Conservation (phyloP, 306 rosid genomes). For the cucumber (Cucumis sativus) region Cucumber_9930_V3 NC_026657.2:27305001-27305500, state of each 20-base stretch:
- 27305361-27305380: not conserved
- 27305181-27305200: not conserved
- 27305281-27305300: not conserved
- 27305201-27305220: not conserved
- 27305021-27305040: slow-evolving; percentile 31
- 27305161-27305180: not conserved
- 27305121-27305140: not conserved
- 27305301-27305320: not conserved
- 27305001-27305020: slow-evolving; percentile 25
- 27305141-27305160: not conserved
- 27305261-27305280: not conserved
- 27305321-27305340: not conserved
- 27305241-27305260: not conserved
- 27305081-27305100: slow-evolving; percentile 24
- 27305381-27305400: not conserved
- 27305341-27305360: not conserved
- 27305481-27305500: no score
- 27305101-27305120: slow-evolving; percentile 22
- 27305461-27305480: no score
- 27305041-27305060: slow-evolving; percentile 31
- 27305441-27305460: no score
- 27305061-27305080: slow-evolving; percentile 22
- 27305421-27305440: not conserved
- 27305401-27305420: not conserved
- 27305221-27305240: not conserved